Evolutionary conservation across 2,329 filamentous ascomycete species (phyloP).

Genomic region (Sphaerulina populicola): DNA sequence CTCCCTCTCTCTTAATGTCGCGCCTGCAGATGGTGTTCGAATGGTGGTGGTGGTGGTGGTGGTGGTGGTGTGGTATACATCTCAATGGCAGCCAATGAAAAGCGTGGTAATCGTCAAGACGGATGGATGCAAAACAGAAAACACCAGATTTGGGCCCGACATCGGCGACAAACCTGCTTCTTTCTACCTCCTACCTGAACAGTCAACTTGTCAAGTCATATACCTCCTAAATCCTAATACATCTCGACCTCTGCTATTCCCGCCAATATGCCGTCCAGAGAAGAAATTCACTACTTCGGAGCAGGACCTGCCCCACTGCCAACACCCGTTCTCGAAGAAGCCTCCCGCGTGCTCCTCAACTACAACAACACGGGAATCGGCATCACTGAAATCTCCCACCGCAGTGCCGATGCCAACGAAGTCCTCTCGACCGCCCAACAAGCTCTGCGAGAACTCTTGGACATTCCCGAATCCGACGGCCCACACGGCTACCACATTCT

Average conservation of each 20-base stretch:
- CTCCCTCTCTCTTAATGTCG: background rate
- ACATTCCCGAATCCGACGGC: conserved; percentile 70
- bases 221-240: no score
- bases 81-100: conserved; percentile 12
- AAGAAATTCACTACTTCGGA: conserved; percentile 77
- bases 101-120: conserved; percentile 10
- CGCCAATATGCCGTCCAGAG: conserved; percentile 57
- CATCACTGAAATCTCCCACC: conserved; percentile 83
- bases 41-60: no score
- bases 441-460: conserved; percentile 63
- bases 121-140: conserved; percentile 1
- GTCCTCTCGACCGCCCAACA: conserved; percentile 74
- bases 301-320: conserved; percentile 84
- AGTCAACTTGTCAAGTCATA: no score
- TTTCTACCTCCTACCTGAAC: no score
- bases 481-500: conserved; percentile 80
- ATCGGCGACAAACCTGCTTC: background rate
- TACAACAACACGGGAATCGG: conserved; percentile 74
- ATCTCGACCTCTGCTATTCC: background rate
- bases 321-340: conserved; percentile 68
- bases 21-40: background rate
- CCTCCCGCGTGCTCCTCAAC: conserved; percentile 69
- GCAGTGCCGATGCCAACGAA: conserved; percentile 65
- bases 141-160: conserved; percentile 1
- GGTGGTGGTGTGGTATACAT: no score